A percentile compares a stretch with the other conserved stretches of the same genome.
Evolutionary conservation across 495 filamentous ascomycete species (phyloP).

Genomic region (Aspergillus mulundensis): DNA sequence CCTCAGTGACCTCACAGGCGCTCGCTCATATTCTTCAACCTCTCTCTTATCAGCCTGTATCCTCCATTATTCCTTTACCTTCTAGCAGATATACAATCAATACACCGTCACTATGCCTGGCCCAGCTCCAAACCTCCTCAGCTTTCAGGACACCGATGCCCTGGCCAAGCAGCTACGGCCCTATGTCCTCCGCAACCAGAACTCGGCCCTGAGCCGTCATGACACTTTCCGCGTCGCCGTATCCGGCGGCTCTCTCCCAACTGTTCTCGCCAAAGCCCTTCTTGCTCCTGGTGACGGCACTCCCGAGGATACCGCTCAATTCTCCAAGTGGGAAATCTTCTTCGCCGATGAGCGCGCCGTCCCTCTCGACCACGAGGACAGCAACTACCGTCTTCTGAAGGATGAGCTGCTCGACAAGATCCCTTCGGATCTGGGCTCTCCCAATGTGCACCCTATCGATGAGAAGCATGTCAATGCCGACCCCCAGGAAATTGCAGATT

Average conservation of each 20-base stretch:
- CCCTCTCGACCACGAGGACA: conserved; percentile 84
- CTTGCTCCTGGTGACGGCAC: conserved; percentile 55
- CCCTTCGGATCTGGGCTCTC: conserved; percentile 57
- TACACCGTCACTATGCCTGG: conserved; percentile 32
- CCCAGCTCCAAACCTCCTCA: conserved; percentile 74
- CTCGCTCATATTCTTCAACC: neutral
- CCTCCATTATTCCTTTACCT: neutral
- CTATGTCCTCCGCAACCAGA: conserved; percentile 78
- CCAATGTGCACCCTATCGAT: conserved; percentile 77
- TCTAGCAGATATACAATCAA: neutral
- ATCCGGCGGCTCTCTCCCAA: conserved; percentile 90
- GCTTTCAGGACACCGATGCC: conserved; percentile 61
- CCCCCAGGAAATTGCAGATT: conserved; percentile 85
- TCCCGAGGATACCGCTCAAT: conserved; percentile 62
- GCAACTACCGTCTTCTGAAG: conserved; percentile 88
- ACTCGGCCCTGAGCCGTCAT: conserved; percentile 73
- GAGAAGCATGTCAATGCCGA: conserved; percentile 67
- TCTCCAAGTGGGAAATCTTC: conserved; percentile 94
- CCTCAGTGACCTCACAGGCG: neutral
- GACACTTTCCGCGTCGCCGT: conserved; percentile 83
- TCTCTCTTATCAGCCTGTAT: neutral
- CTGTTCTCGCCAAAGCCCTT: conserved; percentile 76
- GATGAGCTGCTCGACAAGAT: conserved; percentile 84
- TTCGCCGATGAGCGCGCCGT: conserved; percentile 97
- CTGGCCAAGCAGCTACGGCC: conserved; percentile 71